Evolutionary conservation across 148 eudicot species (phyloP).

Genomic region (Diospyros lotus): DNA sequence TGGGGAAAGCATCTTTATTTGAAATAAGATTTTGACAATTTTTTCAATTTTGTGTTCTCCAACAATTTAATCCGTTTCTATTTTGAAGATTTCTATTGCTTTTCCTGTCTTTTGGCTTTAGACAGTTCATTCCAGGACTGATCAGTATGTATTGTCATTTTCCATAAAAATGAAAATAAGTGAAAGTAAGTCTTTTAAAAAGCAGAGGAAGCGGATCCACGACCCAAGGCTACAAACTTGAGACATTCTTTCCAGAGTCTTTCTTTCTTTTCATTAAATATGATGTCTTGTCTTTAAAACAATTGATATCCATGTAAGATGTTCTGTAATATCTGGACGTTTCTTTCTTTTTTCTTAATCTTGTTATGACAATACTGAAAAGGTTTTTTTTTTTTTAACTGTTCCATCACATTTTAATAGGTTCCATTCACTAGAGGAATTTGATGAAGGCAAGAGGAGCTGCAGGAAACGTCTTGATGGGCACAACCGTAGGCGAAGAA

Average conservation of each 20-base stretch:
- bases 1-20: neutral
- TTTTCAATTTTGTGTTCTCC: neutral
- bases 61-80: neutral
- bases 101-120: neutral
- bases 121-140: neutral
- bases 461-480: constrained; percentile 32
- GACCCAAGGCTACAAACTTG: neutral
- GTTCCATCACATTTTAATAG: constrained; percentile 4
- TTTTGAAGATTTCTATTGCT: neutral
- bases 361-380: neutral
- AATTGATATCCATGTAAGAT: neutral
- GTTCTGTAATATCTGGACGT: neutral
- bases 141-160: neutral
- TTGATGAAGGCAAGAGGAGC: constrained; percentile 29
- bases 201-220: neutral
- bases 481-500: constrained; percentile 28
- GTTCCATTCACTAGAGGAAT: constrained; percentile 31
- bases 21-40: neutral
- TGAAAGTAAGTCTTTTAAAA: neutral
- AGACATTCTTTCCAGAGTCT: neutral
- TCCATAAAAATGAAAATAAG: neutral
- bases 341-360: neutral
- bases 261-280: neutral
- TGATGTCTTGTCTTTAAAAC: neutral
- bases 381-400: neutral